Evolutionary conservation across 2,329 filamentous ascomycete species (phyloP), one percentile per base, ranked within the genome.

Genomic region (Nemania sp.): DNA sequence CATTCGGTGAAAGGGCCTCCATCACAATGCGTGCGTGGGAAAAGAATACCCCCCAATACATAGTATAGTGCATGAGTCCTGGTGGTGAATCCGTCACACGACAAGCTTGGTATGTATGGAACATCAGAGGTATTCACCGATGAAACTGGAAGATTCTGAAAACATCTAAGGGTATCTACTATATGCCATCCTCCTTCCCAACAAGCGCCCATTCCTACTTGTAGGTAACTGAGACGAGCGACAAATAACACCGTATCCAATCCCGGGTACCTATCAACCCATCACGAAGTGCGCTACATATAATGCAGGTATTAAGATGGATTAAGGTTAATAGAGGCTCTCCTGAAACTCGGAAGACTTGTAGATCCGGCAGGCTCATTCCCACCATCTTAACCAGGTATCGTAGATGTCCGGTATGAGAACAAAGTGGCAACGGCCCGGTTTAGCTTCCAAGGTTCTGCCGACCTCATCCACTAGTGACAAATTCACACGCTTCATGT

Each of bases 1-100:
- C 62, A 64, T 64, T 64, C 59, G 62, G 59, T 51, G 37, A 42
- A 37, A 43, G 39, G 29, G 13, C 42, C 54, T 49, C 47, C 59
- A 58, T 64, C 52, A 53, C 39, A 51, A 49, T 55, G 55, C 59
- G 51, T 54, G 29, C 51, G 43, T 52, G 54, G 53, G 48, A 42
- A 51, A 52, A 51, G 13, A 50, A 46, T 57, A 57, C 39, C 43
- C 52, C 51, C 54, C 52, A 62, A 64, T 50, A 55, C 39, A 51
- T 52, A 13, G 37, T 54, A 21, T 47, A 57, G 45, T 57, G 53
- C 52, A 54, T 47, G 25, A 20, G 18, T 35, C 45, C 20, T 17
- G 57, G 21, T 47, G 42, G 49, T 53, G 42, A 45, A 42, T 25
- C 39, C 48, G 58, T 61, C 61, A 62, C 58, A 64, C 54, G 59